Percentiles rank a stretch among this genome's conserved stretches.
Conservation (phyloP, 495 filamentous ascomycete genomes). For the Filosporella fistucella region DNA sequence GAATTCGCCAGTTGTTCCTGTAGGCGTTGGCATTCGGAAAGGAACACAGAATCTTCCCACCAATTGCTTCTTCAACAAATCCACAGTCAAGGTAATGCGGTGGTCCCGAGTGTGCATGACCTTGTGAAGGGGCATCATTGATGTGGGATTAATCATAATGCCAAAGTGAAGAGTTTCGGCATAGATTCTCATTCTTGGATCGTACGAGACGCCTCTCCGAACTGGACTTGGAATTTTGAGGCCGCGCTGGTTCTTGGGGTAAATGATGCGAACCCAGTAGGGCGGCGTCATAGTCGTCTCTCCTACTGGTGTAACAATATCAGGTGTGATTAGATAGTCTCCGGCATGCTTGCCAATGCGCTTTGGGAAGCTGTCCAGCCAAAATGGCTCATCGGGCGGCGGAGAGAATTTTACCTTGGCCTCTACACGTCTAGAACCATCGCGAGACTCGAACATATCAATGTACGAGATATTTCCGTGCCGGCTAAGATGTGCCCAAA, state of each 20-base stretch:
- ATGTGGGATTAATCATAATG: slow-evolving; percentile 35
- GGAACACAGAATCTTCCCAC: slow-evolving; percentile 38
- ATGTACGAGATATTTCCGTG: slow-evolving; percentile 28
- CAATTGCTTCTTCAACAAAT: slow-evolving; percentile 38
- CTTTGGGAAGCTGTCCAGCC: too few species aligned
- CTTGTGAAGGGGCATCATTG: slow-evolving; percentile 35
- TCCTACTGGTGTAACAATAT: too few species aligned
- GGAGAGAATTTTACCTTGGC: slow-evolving; percentile 30
- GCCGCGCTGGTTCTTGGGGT: slow-evolving; percentile 17
- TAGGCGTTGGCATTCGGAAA: slow-evolving; percentile 32
- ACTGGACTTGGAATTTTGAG: slow-evolving; percentile 21
- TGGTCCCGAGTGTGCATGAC: background rate
- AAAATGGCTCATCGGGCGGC: slow-evolving; percentile 22
- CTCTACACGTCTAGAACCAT: slow-evolving; percentile 20
- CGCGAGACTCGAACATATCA: slow-evolving; percentile 24
- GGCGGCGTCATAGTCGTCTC: too few species aligned
- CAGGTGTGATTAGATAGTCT: background rate
- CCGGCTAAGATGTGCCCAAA: slow-evolving; percentile 23
- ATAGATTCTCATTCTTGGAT: slow-evolving; percentile 23
- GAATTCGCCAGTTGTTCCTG: slow-evolving; percentile 12
- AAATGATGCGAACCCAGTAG: too few species aligned
- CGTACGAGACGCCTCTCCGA: slow-evolving; percentile 8
- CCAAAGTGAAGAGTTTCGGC: slow-evolving; percentile 46
- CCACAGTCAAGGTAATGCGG: slow-evolving; percentile 30
- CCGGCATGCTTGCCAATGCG: slow-evolving; percentile 1